phyloP scores from a whole-genome alignment of 148 eudicot genomes.

The Cornus kousa region DNA sequence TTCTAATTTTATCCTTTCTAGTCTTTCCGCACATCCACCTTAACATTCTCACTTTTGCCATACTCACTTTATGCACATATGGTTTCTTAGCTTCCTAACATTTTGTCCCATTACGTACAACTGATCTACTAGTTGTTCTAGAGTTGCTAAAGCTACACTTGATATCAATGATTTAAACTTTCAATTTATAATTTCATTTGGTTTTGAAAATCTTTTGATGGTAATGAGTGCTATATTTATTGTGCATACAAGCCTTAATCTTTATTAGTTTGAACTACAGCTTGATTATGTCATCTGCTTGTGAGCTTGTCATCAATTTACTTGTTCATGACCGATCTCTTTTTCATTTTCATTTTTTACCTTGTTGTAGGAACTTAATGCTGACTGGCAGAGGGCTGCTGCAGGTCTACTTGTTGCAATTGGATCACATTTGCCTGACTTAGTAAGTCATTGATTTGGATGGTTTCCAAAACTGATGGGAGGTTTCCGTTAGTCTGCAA shows the following conservation, averaged over 20 bases:
- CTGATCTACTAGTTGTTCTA: too few relatives aligned
- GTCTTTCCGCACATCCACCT: too few relatives aligned
- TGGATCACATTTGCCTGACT: slow-evolving; percentile 88
- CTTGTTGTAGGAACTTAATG: slow-evolving; percentile 64
- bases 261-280: background rate
- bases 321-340: background rate
- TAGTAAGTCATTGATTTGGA: slow-evolving; percentile 52
- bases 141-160: background rate
- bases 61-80: too few relatives aligned
- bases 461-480: background rate
- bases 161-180: too few relatives aligned
- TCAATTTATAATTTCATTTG: background rate
- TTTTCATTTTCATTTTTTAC: slow-evolving; percentile 8
- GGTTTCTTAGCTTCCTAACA: too few relatives aligned
- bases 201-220: background rate
- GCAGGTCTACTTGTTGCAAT: slow-evolving; percentile 85
- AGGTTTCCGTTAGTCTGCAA: background rate
- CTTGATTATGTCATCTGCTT: background rate
- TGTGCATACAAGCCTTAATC: background rate
- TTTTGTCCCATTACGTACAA: too few relatives aligned
- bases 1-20: too few relatives aligned
- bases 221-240: background rate
- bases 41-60: too few relatives aligned
- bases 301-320: background rate
- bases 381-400: slow-evolving; percentile 98